Evolutionary conservation across 2,329 filamentous ascomycete genomes (phyloP).

Genomic region (Phialophora expanda): DNA sequence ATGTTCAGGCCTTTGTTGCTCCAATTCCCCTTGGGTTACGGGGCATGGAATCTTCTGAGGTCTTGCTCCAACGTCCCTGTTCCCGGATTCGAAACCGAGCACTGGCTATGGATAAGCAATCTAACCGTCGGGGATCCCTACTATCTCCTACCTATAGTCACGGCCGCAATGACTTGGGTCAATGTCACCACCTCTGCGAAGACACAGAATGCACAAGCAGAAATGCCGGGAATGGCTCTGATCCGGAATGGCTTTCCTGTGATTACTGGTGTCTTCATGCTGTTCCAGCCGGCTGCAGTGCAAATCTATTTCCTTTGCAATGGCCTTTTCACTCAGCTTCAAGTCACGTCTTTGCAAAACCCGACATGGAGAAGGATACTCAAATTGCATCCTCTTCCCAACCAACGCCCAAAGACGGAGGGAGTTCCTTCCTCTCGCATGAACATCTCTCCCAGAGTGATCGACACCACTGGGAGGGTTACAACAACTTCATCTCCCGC

Average conservation of each 20-base stretch:
- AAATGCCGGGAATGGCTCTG: slow-evolving; percentile 42
- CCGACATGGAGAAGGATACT: slow-evolving; percentile 12
- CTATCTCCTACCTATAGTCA: slow-evolving; percentile 71
- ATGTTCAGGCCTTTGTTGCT: slow-evolving; percentile 62
- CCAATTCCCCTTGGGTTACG: slow-evolving; percentile 75
- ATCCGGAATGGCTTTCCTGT: slow-evolving; percentile 55
- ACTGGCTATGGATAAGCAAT: slow-evolving; percentile 78
- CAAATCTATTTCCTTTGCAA: slow-evolving; percentile 32
- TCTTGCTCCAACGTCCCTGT: slow-evolving; percentile 80
- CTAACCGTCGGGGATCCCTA: slow-evolving; percentile 77
- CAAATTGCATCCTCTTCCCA: slow-evolving; percentile 17
- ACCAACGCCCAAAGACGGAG: background rate
- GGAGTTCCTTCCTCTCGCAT: slow-evolving; percentile 26
- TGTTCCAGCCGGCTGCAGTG: slow-evolving; percentile 27
- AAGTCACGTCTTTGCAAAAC: slow-evolving; percentile 19
- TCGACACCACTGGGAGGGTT: slow-evolving; percentile 10
- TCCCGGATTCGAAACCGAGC: slow-evolving; percentile 73
- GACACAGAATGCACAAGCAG: slow-evolving; percentile 31
- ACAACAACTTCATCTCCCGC: background rate
- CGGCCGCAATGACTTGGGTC: slow-evolving; percentile 62
- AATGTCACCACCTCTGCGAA: slow-evolving; percentile 61
- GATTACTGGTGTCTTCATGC: slow-evolving; percentile 50
- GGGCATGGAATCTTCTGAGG: slow-evolving; percentile 77
- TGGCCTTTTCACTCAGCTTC: slow-evolving; percentile 27
- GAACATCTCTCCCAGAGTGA: slow-evolving; percentile 20